These are phyloP conservation scores for Eucommia ulmoides DNA, from an alignment of 257 asterid species.

Conservation along the genomic window DNA sequence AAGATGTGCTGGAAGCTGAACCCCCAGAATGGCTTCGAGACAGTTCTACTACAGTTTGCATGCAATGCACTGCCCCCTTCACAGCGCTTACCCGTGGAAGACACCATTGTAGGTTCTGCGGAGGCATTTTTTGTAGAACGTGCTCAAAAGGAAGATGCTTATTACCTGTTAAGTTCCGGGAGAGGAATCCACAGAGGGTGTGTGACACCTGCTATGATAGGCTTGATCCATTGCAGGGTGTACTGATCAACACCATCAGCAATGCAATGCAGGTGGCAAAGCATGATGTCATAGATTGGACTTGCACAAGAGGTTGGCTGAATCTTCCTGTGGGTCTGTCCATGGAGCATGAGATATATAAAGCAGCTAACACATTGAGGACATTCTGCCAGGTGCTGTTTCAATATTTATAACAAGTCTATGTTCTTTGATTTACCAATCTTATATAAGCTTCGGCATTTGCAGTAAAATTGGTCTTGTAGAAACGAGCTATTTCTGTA, in stretches of 20 bases:
- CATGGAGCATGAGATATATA: conserved; percentile 95
- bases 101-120: conserved; percentile 98
- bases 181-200: conserved; percentile 93
- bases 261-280: conserved; percentile 82
- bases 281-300: conserved; percentile 99
- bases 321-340: conserved; percentile 94
- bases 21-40: conserved; percentile 99
- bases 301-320: conserved; percentile 89
- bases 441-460: no score
- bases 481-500: no score
- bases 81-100: conserved; percentile 94
- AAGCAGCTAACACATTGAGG: conserved; percentile 66
- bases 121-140: conserved; percentile 79
- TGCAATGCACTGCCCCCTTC: conserved; percentile 87
- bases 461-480: no score
- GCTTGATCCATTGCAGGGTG: conserved; percentile 90
- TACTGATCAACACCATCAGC: conserved; percentile 77
- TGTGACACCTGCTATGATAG: conserved; percentile 95
- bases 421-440: no score
- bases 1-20: conserved; percentile 88
- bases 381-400: conserved; percentile 82
- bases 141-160: conserved; percentile 94
- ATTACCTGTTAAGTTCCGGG: conserved; percentile 80
- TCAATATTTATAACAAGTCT: no score
- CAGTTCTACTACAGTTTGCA: conserved; percentile 65